A percentile compares a stretch with the other conserved stretches of the same genome.
Conservation (phyloP, 352 stramenopile genomes). For the Phytophthora parvispora region DNA sequence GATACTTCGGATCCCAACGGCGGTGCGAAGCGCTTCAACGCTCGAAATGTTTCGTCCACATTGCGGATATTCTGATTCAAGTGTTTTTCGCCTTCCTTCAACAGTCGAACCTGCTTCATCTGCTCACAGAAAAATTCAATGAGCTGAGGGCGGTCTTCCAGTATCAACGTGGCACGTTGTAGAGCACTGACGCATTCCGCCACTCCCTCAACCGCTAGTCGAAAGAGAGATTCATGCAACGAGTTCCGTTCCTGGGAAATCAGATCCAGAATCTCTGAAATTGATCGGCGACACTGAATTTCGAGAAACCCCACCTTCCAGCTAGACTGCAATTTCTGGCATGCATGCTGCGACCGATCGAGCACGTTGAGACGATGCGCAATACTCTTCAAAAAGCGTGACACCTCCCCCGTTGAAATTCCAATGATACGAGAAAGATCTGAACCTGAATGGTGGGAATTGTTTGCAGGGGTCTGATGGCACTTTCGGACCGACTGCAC, state of each 20-base stretch:
- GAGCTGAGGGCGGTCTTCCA: slow-evolving; percentile 77
- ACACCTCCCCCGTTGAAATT: slow-evolving; percentile 48
- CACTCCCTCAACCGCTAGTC: slow-evolving; percentile 46
- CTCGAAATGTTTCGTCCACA: slow-evolving; percentile 70
- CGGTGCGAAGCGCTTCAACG: slow-evolving; percentile 57
- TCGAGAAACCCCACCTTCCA: slow-evolving; percentile 84
- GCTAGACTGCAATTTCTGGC: slow-evolving; percentile 72
- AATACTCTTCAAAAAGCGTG: slow-evolving; percentile 54
- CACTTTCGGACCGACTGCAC: slow-evolving; percentile 45
- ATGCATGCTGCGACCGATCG: slow-evolving; percentile 65
- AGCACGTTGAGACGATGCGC: slow-evolving; percentile 45
- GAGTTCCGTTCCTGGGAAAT: slow-evolving; percentile 59
- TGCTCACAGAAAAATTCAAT: slow-evolving; percentile 83
- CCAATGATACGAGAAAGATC: slow-evolving; percentile 43
- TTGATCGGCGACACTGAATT: slow-evolving; percentile 70
- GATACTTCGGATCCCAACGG: slow-evolving; percentile 31
- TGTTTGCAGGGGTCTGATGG: neutral
- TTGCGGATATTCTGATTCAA: slow-evolving; percentile 78
- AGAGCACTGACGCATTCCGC: slow-evolving; percentile 50
- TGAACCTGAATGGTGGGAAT: slow-evolving; percentile 2
- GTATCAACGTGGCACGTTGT: slow-evolving; percentile 53
- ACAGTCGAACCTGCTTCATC: slow-evolving; percentile 59
- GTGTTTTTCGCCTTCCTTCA: slow-evolving; percentile 67
- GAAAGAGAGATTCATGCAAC: slow-evolving; percentile 49
- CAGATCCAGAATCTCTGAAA: slow-evolving; percentile 70